Percentiles rank a stretch among this genome's conserved stretches.
These are phyloP conservation scores for Pseudonectria buxi DNA, from an alignment of 2,329 filamentous ascomycete genomes.

Conservation along the genomic window DNA sequence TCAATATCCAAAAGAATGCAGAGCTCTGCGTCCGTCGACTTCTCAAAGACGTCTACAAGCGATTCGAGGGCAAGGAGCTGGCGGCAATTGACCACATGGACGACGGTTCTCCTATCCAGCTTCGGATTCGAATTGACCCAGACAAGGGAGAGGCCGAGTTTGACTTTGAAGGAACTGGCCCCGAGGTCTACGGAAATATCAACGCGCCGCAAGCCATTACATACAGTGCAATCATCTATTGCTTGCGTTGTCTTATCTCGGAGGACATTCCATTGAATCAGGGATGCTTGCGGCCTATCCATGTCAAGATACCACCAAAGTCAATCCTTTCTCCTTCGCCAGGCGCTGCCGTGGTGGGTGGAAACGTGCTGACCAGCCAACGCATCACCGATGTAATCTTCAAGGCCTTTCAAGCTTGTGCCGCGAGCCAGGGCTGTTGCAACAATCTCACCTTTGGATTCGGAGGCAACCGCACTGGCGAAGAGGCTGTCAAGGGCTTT, in stretches of 20 bases:
- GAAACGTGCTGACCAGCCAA: constrained; percentile 57
- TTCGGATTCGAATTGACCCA: constrained; percentile 68
- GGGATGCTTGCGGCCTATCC: constrained; percentile 69
- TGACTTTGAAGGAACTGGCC: constrained; percentile 72
- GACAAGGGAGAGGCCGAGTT: constrained; percentile 72
- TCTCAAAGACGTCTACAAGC: constrained; percentile 61
- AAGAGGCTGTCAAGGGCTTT: constrained; percentile 33
- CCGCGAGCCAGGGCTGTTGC: constrained; percentile 71
- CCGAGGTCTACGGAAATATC: constrained; percentile 73
- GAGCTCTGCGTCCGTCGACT: constrained; percentile 67
- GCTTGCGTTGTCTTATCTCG: constrained; percentile 68
- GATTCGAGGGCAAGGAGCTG: constrained; percentile 64
- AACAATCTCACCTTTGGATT: constrained; percentile 84
- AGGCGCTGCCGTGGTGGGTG: constrained; percentile 73
- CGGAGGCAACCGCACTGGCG: constrained; percentile 37
- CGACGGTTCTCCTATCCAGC: constrained; percentile 68
- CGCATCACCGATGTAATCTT: constrained; percentile 40
- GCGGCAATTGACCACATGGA: constrained; percentile 77
- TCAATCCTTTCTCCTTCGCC: constrained; percentile 71
- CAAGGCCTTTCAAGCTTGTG: constrained; percentile 73
- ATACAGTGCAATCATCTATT: constrained; percentile 84
- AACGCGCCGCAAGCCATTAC: constrained; percentile 79
- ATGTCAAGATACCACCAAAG: constrained; percentile 64
- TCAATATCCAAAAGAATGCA: constrained; percentile 71
- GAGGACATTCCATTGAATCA: constrained; percentile 81